These are phyloP conservation scores for Tarenaya hassleriana DNA, from an alignment of 345 rosid genomes.

Conservation along the genomic window DNA sequence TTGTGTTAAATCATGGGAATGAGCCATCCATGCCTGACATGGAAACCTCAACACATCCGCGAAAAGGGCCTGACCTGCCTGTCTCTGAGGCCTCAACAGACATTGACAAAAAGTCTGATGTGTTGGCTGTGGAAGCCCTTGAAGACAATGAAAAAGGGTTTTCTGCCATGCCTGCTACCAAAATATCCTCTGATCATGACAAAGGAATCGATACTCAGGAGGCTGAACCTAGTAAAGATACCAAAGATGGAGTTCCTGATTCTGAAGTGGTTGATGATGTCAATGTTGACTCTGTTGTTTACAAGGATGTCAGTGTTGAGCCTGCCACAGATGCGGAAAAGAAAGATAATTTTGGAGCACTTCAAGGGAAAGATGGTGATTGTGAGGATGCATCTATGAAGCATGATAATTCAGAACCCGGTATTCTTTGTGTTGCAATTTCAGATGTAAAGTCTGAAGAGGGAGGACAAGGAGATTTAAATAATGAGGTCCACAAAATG, in stretches of 20 bases:
- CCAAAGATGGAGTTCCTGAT: constrained; percentile 22
- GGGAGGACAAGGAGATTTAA: constrained; percentile 28
- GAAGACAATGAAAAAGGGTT: constrained; percentile 13
- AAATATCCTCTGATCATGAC: constrained; percentile 20
- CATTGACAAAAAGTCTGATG: constrained; percentile 22
- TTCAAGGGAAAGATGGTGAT: constrained; percentile 27
- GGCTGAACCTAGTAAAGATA: constrained; percentile 20
- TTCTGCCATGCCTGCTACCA: constrained; percentile 21
- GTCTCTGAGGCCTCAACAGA: constrained; percentile 16
- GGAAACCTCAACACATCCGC: constrained; percentile 16
- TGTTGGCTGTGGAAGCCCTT: constrained; percentile 23
- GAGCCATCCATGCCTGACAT: constrained; percentile 15
- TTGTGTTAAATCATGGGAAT: constrained; percentile 11
- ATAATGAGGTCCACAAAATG: constrained; percentile 27
- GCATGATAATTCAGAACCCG: constrained; percentile 9
- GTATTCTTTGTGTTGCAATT: constrained; percentile 30
- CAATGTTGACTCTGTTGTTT: constrained; percentile 12
- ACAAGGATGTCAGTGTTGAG: constrained; percentile 24
- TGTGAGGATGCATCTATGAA: constrained; percentile 18
- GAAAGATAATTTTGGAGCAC: constrained; percentile 23
- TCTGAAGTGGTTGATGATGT: constrained; percentile 21
- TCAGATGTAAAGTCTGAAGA: constrained; percentile 31
- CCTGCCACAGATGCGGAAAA: constrained; percentile 22
- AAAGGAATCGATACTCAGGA: constrained; percentile 20
- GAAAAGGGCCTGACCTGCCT: constrained; percentile 17